Base-by-base conservation (phyloP, 2,329 filamentous ascomycete species). In the Curvularia lunata region DNA sequence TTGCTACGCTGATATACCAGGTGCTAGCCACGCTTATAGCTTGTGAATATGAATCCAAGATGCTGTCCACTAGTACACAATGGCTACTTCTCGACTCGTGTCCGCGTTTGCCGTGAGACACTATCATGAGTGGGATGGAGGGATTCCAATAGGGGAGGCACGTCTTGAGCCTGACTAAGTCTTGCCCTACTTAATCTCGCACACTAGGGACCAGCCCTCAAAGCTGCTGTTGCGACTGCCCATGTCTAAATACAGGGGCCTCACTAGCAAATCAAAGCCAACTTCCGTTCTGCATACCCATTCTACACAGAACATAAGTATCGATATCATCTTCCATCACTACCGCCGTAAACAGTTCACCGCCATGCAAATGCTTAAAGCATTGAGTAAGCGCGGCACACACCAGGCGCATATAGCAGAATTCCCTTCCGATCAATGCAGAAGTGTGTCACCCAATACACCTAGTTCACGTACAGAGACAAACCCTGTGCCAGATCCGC, bases 281-380 rank as follows among this genome's bases (percentile, higher is more conserved):
- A 28, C 23, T 21, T 45, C 3, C 30, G 30, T 6, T 12, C 40
- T 30, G 9, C n/a, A 8, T 27, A 3, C 13, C 5, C n/a, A 16
- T 25, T 23, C 34, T 34, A 10, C 18, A 28, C 25, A 1, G n/a
- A 27, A 50, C 18, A 52, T 40, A 55, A 56, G 41, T 47, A 58
- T 52, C 61, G 46, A 34, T 30, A 48, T 18, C 56, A 48, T 56
- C 58, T 23, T 51, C 48, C 45, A 67, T 66, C 59, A 57, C 41
- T 66, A 66, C 47, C 34, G 18, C 40, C 43, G 23, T 32, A 58
- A 58, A 48, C 30, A 53, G 42, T 56, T 48, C 34, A n/a, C 25
- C 28, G 19, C 27, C 27, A 61, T 58, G 58, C 47, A 32, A 23
- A 50, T 43, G 46, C 23, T 23, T 48, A 27, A 38, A 37, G n/a